These are phyloP conservation scores for Cladosporium velox DNA, from an alignment of 2,329 filamentous ascomycete genomes.

Conservation along the genomic window DNA sequence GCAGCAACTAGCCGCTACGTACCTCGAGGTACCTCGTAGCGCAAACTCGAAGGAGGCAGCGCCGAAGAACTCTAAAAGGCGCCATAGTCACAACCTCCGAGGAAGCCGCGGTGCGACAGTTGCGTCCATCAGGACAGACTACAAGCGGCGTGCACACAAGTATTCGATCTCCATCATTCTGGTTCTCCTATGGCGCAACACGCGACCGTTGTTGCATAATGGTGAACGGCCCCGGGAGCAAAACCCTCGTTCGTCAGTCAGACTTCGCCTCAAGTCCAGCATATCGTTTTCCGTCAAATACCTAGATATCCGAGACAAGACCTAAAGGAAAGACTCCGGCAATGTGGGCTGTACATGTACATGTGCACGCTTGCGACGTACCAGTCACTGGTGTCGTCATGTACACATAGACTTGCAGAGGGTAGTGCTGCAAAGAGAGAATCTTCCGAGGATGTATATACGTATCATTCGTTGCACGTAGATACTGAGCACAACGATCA, in stretches of 20 bases:
- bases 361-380: neutral
- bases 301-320: neutral
- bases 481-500: neutral
- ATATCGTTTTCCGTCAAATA: neutral
- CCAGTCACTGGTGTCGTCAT: neutral
- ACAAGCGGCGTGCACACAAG: neutral
- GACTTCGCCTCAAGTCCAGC: neutral
- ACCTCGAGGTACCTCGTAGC: neutral
- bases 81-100: neutral
- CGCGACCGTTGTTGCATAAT: neutral
- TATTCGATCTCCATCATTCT: neutral
- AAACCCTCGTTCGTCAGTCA: neutral
- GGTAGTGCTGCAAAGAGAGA: neutral
- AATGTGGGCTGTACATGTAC: neutral
- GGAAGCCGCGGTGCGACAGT: neutral
- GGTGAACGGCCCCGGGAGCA: neutral
- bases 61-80: neutral
- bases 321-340: neutral
- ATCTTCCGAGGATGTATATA: neutral
- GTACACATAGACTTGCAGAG: neutral
- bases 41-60: constrained; percentile 4
- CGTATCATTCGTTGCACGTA: neutral
- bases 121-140: neutral
- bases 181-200: neutral
- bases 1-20: constrained; percentile 8